Evolutionary conservation across 129 eudicot genomes (phyloP), one percentile per base, ranked within the genome.

Genomic region (Chrysanthemum makinoi): DNA sequence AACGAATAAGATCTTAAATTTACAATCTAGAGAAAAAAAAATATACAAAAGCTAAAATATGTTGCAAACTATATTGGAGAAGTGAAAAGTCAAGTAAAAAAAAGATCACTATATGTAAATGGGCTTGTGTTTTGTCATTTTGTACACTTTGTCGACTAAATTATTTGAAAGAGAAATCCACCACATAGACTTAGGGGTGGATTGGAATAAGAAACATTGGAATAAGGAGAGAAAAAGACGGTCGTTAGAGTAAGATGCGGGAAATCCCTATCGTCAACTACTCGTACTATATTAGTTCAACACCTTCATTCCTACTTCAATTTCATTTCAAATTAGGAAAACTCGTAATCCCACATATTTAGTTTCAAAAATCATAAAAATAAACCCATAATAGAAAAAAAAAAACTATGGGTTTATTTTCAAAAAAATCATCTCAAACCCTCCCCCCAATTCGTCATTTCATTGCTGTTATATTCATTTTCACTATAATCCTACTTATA

Each of bases 191-290:
- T n/a, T n/a, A n/a, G n/a, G n/a, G n/a, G 51, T 75, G 8, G 57
- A 66, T 47, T 66, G 74, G 47, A 75, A 46, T 56, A 75, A 2
- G 2, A 22, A 14, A 46, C 20, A 59, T 10, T 14, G 51, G 73
- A 14, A 52, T 69, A 0, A n/a, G 63, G 63, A 33, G 68, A 48
- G 74, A 57, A 47, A 61, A 61, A 50, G 75, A 51, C 75, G 69
- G 80, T 76, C 55, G 75, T 68, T 68, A 59, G 74, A 76, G 74
- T 68, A 68, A 13, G 74, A 76, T 68, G 74, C 74, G 80, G 80
- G 80, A 75, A 57, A 57, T 35, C 35, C 26, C 24, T 17, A 19
- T 9, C 62, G 0, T 18, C 4, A 18, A 2, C 10, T 0, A 56
- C 30, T 56, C 10, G 1, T 43, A 65, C n/a, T 52, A 24, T 24